phyloP scores from a whole-genome alignment of 2,329 filamentous ascomycete species.

The Tolypocladium tropicale region DNA sequence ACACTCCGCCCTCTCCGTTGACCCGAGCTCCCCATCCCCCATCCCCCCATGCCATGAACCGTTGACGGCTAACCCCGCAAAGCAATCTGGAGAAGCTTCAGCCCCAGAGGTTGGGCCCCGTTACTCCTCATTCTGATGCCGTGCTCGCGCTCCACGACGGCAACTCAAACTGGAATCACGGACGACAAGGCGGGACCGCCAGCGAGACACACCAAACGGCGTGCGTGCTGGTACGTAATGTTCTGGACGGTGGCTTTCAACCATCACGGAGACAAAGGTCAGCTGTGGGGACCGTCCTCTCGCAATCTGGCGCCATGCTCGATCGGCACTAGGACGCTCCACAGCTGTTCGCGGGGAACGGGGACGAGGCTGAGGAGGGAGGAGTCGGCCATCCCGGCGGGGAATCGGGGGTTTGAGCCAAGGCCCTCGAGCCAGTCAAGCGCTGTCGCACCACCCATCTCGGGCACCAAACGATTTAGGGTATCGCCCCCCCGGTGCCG shows the following conservation, averaged over 20 bases:
- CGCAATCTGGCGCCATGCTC: not conserved
- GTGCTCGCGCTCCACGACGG: not conserved
- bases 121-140: not conserved
- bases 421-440: not conserved
- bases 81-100: not conserved
- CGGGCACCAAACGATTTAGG: not conserved
- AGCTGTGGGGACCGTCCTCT: not conserved
- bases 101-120: not conserved
- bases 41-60: too few species aligned
- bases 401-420: not conserved
- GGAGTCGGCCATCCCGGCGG: not conserved
- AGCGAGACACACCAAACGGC: not conserved
- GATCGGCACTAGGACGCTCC: not conserved
- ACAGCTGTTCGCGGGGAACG: not conserved
- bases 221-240: not conserved
- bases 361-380: too few species aligned
- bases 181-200: not conserved
- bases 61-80: not conserved
- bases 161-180: not conserved
- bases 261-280: not conserved
- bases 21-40: not conserved
- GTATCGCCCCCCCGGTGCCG: not conserved
- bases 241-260: not conserved
- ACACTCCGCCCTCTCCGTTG: not conserved
- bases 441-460: not conserved